phyloP scores from a whole-genome alignment of 1,284 basidiomycete genomes.

The Microstroma glucosiphilum region DNA sequence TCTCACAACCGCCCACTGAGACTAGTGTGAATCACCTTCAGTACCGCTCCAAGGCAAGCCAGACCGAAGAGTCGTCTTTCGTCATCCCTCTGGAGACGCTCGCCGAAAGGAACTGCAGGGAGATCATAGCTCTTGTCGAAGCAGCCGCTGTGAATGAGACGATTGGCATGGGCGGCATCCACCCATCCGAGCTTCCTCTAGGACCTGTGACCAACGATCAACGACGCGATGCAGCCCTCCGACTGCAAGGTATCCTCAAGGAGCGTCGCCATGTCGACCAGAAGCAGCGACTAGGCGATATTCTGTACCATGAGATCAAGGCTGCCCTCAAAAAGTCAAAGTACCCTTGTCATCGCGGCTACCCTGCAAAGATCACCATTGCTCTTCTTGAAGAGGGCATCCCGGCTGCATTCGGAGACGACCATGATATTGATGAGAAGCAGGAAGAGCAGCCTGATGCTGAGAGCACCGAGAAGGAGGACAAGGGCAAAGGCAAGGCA shows the following conservation, averaged over 20 bases:
- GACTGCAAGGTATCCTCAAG: conserved; percentile 65
- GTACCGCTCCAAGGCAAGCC: background rate
- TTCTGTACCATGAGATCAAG: conserved; percentile 61
- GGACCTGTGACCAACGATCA: conserved; percentile 66
- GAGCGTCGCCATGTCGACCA: conserved; percentile 60
- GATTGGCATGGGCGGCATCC: conserved; percentile 48
- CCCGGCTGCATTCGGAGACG: too few species aligned
- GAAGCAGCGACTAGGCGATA: conserved; percentile 61
- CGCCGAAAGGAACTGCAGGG: conserved; percentile 50
- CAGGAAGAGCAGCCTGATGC: too few species aligned
- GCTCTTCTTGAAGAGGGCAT: conserved; percentile 60
- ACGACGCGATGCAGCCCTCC: conserved; percentile 65
- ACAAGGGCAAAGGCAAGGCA: too few species aligned
- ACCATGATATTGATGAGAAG: too few species aligned
- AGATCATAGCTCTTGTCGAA: conserved; percentile 61
- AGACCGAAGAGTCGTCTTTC: conserved; percentile 53
- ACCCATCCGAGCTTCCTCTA: conserved; percentile 57
- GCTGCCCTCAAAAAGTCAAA: conserved; percentile 37
- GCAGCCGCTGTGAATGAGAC: conserved; percentile 33
- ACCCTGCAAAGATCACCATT: conserved; percentile 59
- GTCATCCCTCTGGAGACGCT: conserved; percentile 57
- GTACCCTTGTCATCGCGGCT: conserved; percentile 69
- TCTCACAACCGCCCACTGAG: conserved; percentile 6
- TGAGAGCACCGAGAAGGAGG: too few species aligned
- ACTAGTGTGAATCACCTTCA: background rate